Conservation (phyloP, 371 early-diverging fungal species). For the Syncephalastrum contaminatum region DNA sequence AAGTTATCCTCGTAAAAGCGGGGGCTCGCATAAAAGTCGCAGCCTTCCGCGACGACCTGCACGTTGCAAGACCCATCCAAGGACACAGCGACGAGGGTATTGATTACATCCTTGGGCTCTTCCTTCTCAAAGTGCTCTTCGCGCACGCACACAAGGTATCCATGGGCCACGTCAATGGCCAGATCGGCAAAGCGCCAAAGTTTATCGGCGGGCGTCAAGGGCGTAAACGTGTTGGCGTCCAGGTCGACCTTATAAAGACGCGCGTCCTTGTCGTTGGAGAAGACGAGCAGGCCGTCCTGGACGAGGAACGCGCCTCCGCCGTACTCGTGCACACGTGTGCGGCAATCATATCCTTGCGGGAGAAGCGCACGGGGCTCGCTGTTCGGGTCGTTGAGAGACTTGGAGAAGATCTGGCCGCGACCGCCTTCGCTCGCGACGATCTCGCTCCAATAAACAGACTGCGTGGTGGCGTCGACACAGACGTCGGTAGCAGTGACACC, state of each 20-base stretch:
- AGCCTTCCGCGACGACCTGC: conserved; percentile 50
- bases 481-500: conserved; percentile 27
- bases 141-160: conserved; percentile 60
- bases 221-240: conserved; percentile 24
- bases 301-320: conserved; percentile 68
- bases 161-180: conserved; percentile 48
- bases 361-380: conserved; percentile 16
- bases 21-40: conserved; percentile 69
- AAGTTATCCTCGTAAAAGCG: conserved; percentile 46
- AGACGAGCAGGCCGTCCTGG: conserved; percentile 55
- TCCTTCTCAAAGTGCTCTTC: conserved; percentile 65
- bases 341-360: conserved; percentile 37
- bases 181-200: conserved; percentile 64
- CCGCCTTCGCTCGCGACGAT: conserved; percentile 39
- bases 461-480: conserved; percentile 22
- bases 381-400: conserved; percentile 8
- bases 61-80: conserved; percentile 34
- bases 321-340: conserved; percentile 73
- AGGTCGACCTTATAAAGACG: conserved; percentile 56
- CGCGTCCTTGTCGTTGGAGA: conserved; percentile 58
- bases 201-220: conserved; percentile 46
- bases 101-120: conserved; percentile 59
- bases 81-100: conserved; percentile 56
- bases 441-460: conserved; percentile 35
- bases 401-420: conserved; percentile 40